Base-by-base conservation (phyloP, 1,284 basidiomycete genomes). In the Heimioporus retisporus region DNA sequence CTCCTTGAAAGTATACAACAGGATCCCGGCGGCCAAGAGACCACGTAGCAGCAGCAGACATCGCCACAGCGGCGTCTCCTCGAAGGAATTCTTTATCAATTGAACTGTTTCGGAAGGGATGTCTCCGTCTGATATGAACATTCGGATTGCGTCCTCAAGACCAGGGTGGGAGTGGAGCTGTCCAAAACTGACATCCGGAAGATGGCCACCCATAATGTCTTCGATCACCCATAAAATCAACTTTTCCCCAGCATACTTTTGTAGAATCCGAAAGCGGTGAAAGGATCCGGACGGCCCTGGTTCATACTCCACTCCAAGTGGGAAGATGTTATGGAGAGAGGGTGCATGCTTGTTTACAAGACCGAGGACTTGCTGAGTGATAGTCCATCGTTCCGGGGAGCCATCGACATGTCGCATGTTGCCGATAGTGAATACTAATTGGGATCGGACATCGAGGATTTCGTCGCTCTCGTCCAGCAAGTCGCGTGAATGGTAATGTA, bases 41-140 rank as follows among this genome's bases (percentile, higher is more conserved):
- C 85, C 85, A 8, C 84, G 80, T 23, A 81, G 74, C 8, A 85
- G 76, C 6, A 87, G 75, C 19, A 86, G 65, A 11, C 62, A 66
- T 8, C 63, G 65, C 79, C 83, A 84, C 3, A 73, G 35, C 14
- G 25, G 35, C 4, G 65, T 69, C 11, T 21, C 13, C 61, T 53
- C 11, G 50, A 69, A 70, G 54, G 71, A 66, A 35, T 35, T 35
- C 35, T 10, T 35, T 35, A 35, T 10, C 7, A 10, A 35, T 35
- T 35, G 35, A 35, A 10, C 35, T 10, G 7, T 35, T 10, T 35
- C 35, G 8, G 35, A 10, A 35, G 35, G 35, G 35, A 35, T 35
- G 11, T 35, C 11, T 35, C 11, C 35, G 35, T 10, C 7, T 10
- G 35, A 35, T 35, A 35, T 35, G 35, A 35, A 35, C 11, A 2